Conservation (phyloP, 345 rosid species). For the Raphanus raphanistrum region DNA sequence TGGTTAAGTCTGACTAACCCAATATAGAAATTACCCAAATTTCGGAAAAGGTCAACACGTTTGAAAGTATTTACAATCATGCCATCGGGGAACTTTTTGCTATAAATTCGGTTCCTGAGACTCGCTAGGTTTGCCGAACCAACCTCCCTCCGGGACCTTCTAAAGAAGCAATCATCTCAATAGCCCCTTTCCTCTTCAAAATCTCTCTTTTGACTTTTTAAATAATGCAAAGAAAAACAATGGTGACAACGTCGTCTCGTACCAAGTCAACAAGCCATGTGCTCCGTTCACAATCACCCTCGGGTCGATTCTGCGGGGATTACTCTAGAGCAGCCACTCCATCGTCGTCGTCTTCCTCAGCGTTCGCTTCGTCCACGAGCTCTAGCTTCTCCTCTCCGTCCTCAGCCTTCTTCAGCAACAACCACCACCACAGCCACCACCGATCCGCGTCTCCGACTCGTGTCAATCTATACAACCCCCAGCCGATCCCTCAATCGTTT, state of each 20-base stretch:
- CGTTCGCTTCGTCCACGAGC: slow-evolving; percentile 40
- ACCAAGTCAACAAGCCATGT: slow-evolving; percentile 28
- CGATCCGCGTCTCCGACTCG: slow-evolving; percentile 42
- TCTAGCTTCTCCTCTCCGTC: slow-evolving; percentile 40
- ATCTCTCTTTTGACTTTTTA: slow-evolving; percentile 7
- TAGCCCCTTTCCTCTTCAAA: neutral
- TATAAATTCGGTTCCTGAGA: slow-evolving; percentile 39
- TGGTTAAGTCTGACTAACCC: slow-evolving; percentile 36
- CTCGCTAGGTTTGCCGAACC: slow-evolving; percentile 46
- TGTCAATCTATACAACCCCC: slow-evolving; percentile 20
- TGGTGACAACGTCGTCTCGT: slow-evolving; percentile 39
- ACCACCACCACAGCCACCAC: slow-evolving; percentile 18
- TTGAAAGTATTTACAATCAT: slow-evolving; percentile 14
- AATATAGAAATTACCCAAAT: slow-evolving; percentile 13
- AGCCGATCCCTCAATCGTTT: slow-evolving; percentile 29
- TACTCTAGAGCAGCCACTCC: slow-evolving; percentile 27
- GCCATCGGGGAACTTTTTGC: slow-evolving; percentile 26
- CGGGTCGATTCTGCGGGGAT: slow-evolving; percentile 32
- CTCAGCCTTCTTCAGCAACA: slow-evolving; percentile 36
- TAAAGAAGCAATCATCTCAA: neutral
- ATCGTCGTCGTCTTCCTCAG: slow-evolving; percentile 35
- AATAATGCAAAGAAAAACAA: neutral
- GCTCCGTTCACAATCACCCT: slow-evolving; percentile 39
- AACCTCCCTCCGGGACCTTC: slow-evolving; percentile 28
- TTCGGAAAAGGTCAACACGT: slow-evolving; percentile 25